phyloP scores from a whole-genome alignment of 1,284 basidiomycete species.

The Moniliophthora roreri region DNA sequence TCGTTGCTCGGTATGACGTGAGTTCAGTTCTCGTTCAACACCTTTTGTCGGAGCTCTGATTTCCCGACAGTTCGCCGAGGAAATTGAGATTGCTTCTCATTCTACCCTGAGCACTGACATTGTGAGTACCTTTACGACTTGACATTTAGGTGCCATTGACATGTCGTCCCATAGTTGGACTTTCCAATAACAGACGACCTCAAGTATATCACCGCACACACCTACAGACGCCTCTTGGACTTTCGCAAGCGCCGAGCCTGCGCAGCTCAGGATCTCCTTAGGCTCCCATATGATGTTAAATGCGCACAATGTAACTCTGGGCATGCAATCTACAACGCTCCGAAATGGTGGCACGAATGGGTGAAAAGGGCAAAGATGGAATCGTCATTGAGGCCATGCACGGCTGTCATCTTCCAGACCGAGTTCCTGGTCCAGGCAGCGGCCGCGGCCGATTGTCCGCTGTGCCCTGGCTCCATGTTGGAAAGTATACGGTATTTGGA shows the following conservation, averaged over 20 bases:
- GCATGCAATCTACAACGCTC: conserved; percentile 47
- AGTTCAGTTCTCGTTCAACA: background rate
- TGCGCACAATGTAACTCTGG: conserved; percentile 65
- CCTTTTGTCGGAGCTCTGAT: background rate
- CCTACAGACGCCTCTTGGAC: conserved; percentile 62
- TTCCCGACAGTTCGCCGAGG: conserved; percentile 5
- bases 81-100: conserved; percentile 6
- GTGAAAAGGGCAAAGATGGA: conserved; percentile 55
- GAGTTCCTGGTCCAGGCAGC: conserved; percentile 57
- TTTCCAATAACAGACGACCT: conserved; percentile 60
- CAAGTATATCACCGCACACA: conserved; percentile 60
- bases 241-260: conserved; percentile 54
- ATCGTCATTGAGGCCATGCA: conserved; percentile 52
- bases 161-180: conserved; percentile 19
- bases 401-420: conserved; percentile 58
- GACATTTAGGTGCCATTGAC: background rate
- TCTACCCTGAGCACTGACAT: conserved; percentile 9
- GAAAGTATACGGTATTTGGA: conserved; percentile 57
- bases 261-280: conserved; percentile 47
- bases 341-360: conserved; percentile 70
- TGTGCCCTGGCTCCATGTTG: conserved; percentile 63
- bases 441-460: conserved; percentile 47
- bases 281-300: conserved; percentile 47
- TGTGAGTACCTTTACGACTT: background rate
- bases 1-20: conserved; percentile 59